These are phyloP conservation scores for Agaricales sp. DNA, from an alignment of 1,284 basidiomycete genomes.

Conservation along the genomic window DNA sequence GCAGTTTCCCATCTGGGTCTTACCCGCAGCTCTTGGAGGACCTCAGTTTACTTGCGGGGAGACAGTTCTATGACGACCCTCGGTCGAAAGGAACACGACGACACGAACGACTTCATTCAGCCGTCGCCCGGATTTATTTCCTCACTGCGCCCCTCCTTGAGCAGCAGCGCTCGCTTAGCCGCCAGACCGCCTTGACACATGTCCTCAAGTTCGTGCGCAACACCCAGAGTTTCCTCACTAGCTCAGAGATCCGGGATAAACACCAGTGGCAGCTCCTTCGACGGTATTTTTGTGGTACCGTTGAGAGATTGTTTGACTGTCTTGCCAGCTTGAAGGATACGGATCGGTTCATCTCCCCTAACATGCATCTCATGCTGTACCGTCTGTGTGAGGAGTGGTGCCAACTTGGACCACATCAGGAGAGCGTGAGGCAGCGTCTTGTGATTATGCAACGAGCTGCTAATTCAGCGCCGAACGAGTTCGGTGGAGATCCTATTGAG, in stretches of 20 bases:
- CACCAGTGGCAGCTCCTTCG: slow-evolving; percentile 76
- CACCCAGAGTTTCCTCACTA: slow-evolving; percentile 69
- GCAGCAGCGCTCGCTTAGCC: slow-evolving; percentile 57
- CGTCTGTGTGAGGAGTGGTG: slow-evolving; percentile 93
- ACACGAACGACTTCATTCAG: slow-evolving; percentile 78
- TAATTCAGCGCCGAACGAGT: slow-evolving; percentile 47
- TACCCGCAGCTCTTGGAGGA: slow-evolving; percentile 82
- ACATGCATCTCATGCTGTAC: slow-evolving; percentile 76
- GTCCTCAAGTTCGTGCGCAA: slow-evolving; percentile 83
- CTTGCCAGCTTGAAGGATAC: slow-evolving; percentile 63
- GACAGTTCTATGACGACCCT: slow-evolving; percentile 76
- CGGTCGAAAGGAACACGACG: slow-evolving; percentile 52
- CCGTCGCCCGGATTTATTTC: slow-evolving; percentile 85
- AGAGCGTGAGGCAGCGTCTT: slow-evolving; percentile 64
- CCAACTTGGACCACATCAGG: slow-evolving; percentile 70
- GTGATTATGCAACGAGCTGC: slow-evolving; percentile 68
- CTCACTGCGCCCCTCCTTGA: slow-evolving; percentile 75
- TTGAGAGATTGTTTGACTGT: slow-evolving; percentile 80
- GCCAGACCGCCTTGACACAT: slow-evolving; percentile 67
- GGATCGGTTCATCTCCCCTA: slow-evolving; percentile 68
- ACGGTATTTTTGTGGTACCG: slow-evolving; percentile 83
- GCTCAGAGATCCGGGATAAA: slow-evolving; percentile 65
- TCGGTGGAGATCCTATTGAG: neutral
- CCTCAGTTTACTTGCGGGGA: slow-evolving; percentile 68
- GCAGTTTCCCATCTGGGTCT: slow-evolving; percentile 69